Percentiles rank a stretch among this genome's conserved stretches.
phyloP scores from a whole-genome alignment of 306 rosid species.

The Cercis canadensis region DNA sequence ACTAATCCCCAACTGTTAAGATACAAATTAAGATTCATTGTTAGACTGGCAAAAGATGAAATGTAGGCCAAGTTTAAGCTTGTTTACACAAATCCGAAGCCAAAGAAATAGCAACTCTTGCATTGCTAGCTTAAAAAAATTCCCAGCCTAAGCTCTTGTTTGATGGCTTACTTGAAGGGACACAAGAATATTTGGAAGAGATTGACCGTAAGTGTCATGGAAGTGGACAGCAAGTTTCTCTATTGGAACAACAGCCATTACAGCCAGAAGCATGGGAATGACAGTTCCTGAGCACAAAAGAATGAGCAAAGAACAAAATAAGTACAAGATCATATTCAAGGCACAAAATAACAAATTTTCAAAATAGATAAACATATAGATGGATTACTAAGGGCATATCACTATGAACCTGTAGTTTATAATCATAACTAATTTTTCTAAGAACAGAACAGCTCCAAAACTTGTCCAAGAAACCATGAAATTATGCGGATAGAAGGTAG shows the following conservation, averaged over 20 bases:
- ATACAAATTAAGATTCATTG: conserved; percentile 25
- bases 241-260: conserved; percentile 76
- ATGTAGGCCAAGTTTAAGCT: neutral
- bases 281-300: conserved; percentile 59
- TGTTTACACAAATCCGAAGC: conserved; percentile 7
- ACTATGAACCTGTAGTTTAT: no score
- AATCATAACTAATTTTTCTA: no score
- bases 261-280: conserved; percentile 87
- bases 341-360: no score
- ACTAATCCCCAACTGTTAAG: conserved; percentile 72
- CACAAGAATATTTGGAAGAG: conserved; percentile 77
- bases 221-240: conserved; percentile 89
- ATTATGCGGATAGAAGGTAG: neutral
- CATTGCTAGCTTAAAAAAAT: neutral
- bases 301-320: neutral
- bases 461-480: no score
- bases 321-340: conserved; percentile 17
- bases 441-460: no score
- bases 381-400: no score
- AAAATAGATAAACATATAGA: no score
- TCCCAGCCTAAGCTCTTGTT: conserved; percentile 2
- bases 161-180: conserved; percentile 80
- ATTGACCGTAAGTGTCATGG: conserved; percentile 94
- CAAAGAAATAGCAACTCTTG: neutral
- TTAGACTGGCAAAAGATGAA: conserved; percentile 12